Percentiles rank a stretch among this genome's conserved stretches.
Conservation (phyloP, 2,329 filamentous ascomycete species). For the Fusarium mangiferae region DNA sequence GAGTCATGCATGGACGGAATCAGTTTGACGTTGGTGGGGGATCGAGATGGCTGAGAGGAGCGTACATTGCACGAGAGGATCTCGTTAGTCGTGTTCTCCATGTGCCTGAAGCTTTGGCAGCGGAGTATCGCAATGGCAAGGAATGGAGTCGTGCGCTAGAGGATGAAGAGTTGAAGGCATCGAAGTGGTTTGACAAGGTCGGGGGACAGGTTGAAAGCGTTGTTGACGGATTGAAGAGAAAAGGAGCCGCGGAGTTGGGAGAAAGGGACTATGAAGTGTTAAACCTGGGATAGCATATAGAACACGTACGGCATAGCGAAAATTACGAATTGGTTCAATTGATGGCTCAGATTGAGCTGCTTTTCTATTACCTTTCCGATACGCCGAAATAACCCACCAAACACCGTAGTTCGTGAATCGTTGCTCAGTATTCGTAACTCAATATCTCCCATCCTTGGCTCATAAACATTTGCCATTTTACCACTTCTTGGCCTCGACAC, state of each 20-base stretch:
- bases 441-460: neutral
- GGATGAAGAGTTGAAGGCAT: conserved; percentile 38
- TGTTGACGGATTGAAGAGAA: conserved; percentile 24
- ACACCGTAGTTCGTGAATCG: conserved; percentile 13
- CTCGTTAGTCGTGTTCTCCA: conserved; percentile 52
- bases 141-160: conserved; percentile 43
- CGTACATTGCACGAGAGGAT: conserved; percentile 74
- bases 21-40: conserved; percentile 76
- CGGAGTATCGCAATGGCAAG: conserved; percentile 36
- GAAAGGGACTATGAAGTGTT: conserved; percentile 28
- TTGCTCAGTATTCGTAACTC: neutral
- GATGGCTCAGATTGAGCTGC: neutral
- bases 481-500: conserved; percentile 80
- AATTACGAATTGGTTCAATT: conserved; percentile 1
- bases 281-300: conserved; percentile 11
- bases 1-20: conserved; percentile 84
- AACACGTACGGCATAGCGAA: conserved; percentile 19
- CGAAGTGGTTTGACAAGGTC: conserved; percentile 44
- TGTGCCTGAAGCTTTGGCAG: conserved; percentile 44
- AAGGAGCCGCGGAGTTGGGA: conserved; percentile 35
- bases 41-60: conserved; percentile 83
- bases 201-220: conserved; percentile 17
- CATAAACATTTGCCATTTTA: neutral
- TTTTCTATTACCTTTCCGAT: conserved; percentile 28
- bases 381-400: conserved; percentile 21